Conservation (phyloP, 805 yeast species). For the Metschnikowia peoriensis region DNA sequence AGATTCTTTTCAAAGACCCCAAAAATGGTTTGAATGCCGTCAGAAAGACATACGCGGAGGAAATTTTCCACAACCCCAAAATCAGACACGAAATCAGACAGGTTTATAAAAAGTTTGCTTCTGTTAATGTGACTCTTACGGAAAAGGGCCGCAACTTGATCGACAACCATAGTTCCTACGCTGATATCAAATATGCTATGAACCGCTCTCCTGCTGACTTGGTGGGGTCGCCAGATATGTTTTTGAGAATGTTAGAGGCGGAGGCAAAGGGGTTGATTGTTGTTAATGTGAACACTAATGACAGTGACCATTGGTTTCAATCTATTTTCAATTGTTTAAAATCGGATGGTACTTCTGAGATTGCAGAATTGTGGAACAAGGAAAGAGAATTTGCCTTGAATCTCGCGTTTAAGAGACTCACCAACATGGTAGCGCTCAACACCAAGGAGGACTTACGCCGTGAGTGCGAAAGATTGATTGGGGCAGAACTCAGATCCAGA, state of each 20-base stretch:
- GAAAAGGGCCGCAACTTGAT: conserved; percentile 71
- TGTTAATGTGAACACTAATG: conserved; percentile 57
- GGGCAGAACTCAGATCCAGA: conserved; percentile 64
- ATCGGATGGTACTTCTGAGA: conserved; percentile 75
- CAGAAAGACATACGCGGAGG: conserved; percentile 72
- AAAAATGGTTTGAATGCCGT: conserved; percentile 70
- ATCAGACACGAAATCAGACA: conserved; percentile 68
- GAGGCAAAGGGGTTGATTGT: conserved; percentile 73
- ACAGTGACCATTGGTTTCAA: conserved; percentile 40
- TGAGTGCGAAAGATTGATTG: conserved; percentile 69
- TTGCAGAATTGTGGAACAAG: conserved; percentile 77
- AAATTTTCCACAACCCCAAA: conserved; percentile 75
- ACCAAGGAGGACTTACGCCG: conserved; percentile 80
- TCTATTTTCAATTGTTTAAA: conserved; percentile 50
- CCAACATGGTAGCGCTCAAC: conserved; percentile 66
- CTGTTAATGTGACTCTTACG: conserved; percentile 71
- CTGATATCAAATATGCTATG: conserved; percentile 87
- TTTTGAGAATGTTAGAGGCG: conserved; percentile 88
- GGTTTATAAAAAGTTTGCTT: conserved; percentile 61
- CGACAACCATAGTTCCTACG: conserved; percentile 75
- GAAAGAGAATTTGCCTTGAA: conserved; percentile 67
- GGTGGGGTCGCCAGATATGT: conserved; percentile 71
- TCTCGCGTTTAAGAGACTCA: conserved; percentile 63
- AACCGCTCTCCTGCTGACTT: conserved; percentile 79
- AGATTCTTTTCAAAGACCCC: conserved; percentile 52